Conservation (phyloP, 1,284 basidiomycete genomes). For the Austroboletus rostrupii region DNA sequence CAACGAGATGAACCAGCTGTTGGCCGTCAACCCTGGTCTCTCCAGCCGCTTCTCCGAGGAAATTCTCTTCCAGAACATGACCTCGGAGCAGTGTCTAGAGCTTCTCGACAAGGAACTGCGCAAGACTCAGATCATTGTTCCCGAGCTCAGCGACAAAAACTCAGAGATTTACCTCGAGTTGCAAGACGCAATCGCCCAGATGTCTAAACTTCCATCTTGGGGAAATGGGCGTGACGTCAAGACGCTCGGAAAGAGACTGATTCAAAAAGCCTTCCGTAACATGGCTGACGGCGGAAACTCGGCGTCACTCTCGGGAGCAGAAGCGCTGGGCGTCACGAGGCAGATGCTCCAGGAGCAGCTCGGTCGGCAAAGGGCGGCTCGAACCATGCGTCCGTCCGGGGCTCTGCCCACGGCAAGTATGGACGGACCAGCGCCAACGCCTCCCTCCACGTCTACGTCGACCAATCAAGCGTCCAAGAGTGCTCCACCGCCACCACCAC, state of each 20-base stretch:
- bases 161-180: slow-evolving; percentile 34
- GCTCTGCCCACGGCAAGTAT: slow-evolving; percentile 23
- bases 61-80: slow-evolving; percentile 49
- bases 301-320: slow-evolving; percentile 13
- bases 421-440: slow-evolving; percentile 13
- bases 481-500: slow-evolving; percentile 10
- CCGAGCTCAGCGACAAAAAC: slow-evolving; percentile 35
- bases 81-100: slow-evolving; percentile 45
- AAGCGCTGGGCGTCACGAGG: slow-evolving; percentile 9
- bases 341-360: slow-evolving; percentile 24
- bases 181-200: slow-evolving; percentile 34
- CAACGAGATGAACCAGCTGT: slow-evolving; percentile 54
- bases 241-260: slow-evolving; percentile 48
- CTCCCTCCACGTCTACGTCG: slow-evolving; percentile 24
- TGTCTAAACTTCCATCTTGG: slow-evolving; percentile 50
- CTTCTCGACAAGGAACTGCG: slow-evolving; percentile 44
- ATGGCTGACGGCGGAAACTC: slow-evolving; percentile 17
- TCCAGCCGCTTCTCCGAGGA: slow-evolving; percentile 63
- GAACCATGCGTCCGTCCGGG: not conserved
- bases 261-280: slow-evolving; percentile 29
- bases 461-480: slow-evolving; percentile 20
- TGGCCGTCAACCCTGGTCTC: slow-evolving; percentile 54
- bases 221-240: slow-evolving; percentile 62
- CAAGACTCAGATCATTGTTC: slow-evolving; percentile 38
- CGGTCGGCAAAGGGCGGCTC: slow-evolving; percentile 10